phyloP scores from a whole-genome alignment of 2,329 filamentous ascomycete genomes.

The Grosmannia huntii region DNA sequence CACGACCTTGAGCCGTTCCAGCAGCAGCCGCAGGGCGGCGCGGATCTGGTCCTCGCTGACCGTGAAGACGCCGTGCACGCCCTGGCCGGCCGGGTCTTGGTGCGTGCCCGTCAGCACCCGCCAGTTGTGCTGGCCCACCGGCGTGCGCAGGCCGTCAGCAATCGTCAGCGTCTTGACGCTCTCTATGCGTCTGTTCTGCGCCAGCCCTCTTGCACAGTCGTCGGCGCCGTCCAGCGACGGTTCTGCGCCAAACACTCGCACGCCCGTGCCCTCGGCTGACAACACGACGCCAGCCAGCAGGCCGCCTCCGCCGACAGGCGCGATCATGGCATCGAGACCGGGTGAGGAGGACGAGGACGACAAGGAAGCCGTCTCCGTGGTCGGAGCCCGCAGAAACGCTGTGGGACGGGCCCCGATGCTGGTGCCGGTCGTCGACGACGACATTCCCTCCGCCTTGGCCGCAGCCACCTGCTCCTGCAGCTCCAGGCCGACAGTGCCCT shows the following conservation, averaged over 20 bases:
- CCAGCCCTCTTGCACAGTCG: slow-evolving; percentile 63
- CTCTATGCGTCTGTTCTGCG: slow-evolving; percentile 48
- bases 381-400: slow-evolving; percentile 5
- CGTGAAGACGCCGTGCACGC: slow-evolving; percentile 57
- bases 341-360: slow-evolving; percentile 10
- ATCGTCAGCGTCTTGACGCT: slow-evolving; percentile 66
- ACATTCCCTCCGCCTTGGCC: slow-evolving; percentile 12
- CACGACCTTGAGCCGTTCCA: slow-evolving; percentile 82
- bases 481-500: slow-evolving; percentile 83
- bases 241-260: slow-evolving; percentile 75
- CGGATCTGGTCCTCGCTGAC: slow-evolving; percentile 77
- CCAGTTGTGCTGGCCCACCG: slow-evolving; percentile 68
- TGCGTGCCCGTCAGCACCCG: slow-evolving; percentile 44
- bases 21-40: slow-evolving; percentile 59
- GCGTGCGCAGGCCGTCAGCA: slow-evolving; percentile 79
- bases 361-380: background rate
- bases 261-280: slow-evolving; percentile 57
- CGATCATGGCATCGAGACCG: slow-evolving; percentile 58
- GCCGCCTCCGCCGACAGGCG: slow-evolving; percentile 79
- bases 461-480: slow-evolving; percentile 57
- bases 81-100: slow-evolving; percentile 30
- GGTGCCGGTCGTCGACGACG: background rate
- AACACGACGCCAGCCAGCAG: slow-evolving; percentile 76
- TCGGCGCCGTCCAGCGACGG: slow-evolving; percentile 73
- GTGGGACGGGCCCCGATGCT: background rate